Evolutionary conservation across 805 yeast genomes (phyloP).

Genomic region (Jamesozyma rosinii): DNA sequence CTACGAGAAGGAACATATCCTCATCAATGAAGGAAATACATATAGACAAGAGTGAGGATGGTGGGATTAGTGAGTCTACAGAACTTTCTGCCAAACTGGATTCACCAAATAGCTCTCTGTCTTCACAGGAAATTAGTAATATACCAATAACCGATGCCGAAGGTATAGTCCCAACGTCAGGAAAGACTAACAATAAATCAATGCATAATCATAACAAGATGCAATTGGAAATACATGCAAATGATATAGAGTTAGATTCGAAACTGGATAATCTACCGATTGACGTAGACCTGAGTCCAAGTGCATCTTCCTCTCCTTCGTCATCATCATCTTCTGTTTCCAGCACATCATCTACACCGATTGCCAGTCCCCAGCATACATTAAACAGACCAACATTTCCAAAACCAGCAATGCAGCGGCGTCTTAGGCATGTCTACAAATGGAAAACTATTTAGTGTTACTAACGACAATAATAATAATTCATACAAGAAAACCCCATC

Average conservation of each 20-base stretch:
- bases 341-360: conserved; percentile 12
- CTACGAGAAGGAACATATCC: no score
- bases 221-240: no score
- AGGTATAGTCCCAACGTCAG: no score
- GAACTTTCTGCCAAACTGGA: no score
- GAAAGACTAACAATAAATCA: no score
- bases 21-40: no score
- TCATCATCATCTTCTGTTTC: conserved; percentile 8
- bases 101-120: no score
- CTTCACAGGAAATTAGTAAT: no score
- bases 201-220: no score
- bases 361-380: conserved; percentile 9
- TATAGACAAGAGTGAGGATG: no score
- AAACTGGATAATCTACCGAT: not conserved
- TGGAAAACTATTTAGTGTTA: conserved; percentile 1
- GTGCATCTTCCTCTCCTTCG: conserved; percentile 10
- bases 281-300: conserved; percentile 1
- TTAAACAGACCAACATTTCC: not conserved
- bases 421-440: conserved; percentile 13
- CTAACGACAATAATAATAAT: not conserved
- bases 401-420: conserved; percentile 2
- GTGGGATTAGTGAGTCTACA: no score
- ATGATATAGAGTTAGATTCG: not conserved
- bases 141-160: no score
- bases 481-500: not conserved